phyloP scores from a whole-genome alignment of 1,284 basidiomycete species.

The Tylopilus sp. region DNA sequence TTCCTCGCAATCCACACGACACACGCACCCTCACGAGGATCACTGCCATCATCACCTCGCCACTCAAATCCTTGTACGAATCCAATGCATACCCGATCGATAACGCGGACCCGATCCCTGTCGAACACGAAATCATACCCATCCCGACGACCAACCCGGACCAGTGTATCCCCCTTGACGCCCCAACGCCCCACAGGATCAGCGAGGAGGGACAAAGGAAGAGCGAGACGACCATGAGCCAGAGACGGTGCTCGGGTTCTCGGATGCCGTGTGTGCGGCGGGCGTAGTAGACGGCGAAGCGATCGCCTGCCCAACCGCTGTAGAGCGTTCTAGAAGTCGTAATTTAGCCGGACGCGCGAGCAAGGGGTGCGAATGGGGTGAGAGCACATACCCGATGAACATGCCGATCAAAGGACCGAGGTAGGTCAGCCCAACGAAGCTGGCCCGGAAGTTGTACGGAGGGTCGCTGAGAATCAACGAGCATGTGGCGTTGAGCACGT shows the following conservation, averaged over 20 bases:
- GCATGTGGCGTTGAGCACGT: conserved; percentile 28
- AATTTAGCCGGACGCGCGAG: background rate
- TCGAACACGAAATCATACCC: conserved; percentile 31
- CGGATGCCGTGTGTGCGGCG: conserved; percentile 20
- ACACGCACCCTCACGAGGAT: conserved; percentile 25
- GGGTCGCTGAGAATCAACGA: conserved; percentile 23
- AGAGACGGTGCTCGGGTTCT: conserved; percentile 28
- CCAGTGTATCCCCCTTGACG: conserved; percentile 24
- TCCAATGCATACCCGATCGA: conserved; percentile 29
- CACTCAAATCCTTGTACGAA: conserved; percentile 26
- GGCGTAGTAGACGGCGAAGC: conserved; percentile 24
- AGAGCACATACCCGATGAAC: conserved; percentile 20
- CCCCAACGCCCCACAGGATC: conserved; percentile 30
- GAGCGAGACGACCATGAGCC: conserved; percentile 28
- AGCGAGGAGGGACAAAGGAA: conserved; percentile 25
- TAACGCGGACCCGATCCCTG: conserved; percentile 26
- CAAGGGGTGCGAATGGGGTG: background rate
- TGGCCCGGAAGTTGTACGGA: conserved; percentile 27
- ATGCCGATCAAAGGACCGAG: conserved; percentile 27
- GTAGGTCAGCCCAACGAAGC: conserved; percentile 26
- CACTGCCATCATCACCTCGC: conserved; percentile 30
- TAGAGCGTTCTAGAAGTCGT: conserved; percentile 20
- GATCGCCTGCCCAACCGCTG: conserved; percentile 27
- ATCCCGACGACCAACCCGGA: conserved; percentile 24
- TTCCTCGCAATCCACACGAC: background rate